phyloP scores from a whole-genome alignment of 768 basidiomycete species.

The Fomitopsis pulvina region DNA sequence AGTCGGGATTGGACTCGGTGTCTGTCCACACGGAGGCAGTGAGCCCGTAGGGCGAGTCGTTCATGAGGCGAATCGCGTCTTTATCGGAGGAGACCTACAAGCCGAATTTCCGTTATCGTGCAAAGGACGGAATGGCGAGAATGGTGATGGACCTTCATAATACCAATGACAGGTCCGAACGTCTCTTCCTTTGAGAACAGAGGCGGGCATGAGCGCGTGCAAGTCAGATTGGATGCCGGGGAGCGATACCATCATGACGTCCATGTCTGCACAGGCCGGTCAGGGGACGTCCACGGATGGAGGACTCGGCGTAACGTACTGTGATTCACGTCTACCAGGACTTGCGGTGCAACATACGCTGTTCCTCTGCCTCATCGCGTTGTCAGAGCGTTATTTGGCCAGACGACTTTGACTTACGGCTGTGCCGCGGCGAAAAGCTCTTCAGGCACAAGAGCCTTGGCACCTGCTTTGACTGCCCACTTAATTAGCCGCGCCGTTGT shows the following conservation, averaged over 20 bases:
- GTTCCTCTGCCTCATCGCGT: conserved; percentile 47
- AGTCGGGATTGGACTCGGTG: conserved; percentile 48
- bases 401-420: conserved; percentile 44
- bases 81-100: conserved; percentile 72
- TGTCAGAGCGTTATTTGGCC: not conserved
- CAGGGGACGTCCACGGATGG: not conserved
- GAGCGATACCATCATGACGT: conserved; percentile 72
- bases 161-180: conserved; percentile 90
- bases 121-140: not conserved
- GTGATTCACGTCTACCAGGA: conserved; percentile 85
- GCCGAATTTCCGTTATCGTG: not conserved
- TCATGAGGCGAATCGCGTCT: conserved; percentile 88
- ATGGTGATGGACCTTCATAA: conserved; percentile 64
- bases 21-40: conserved; percentile 96
- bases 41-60: conserved; percentile 92
- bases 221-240: not conserved
- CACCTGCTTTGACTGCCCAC: conserved; percentile 66
- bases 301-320: conserved; percentile 38
- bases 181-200: conserved; percentile 59
- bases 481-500: not conserved
- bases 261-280: conserved; percentile 56
- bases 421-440: conserved; percentile 61
- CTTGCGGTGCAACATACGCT: conserved; percentile 86
- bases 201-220: not conserved
- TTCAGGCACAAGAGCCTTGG: conserved; percentile 67